Base-by-base conservation (phyloP, 2,329 filamentous ascomycete genomes). In the Nigrograna mackinnonii region DNA sequence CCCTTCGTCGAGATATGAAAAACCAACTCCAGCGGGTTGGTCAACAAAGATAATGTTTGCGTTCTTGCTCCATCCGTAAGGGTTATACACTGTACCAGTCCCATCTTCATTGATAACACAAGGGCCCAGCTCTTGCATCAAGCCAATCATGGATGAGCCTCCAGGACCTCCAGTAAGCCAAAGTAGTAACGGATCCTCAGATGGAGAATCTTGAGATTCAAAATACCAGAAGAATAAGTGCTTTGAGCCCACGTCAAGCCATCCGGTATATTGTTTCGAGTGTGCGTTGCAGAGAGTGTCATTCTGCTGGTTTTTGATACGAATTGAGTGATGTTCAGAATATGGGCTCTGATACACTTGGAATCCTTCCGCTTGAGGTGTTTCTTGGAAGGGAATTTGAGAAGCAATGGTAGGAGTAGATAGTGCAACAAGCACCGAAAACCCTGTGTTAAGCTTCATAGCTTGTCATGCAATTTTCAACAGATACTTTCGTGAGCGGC, bases 221-320 rank as follows among this genome's bases (percentile, higher is more conserved):
- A 73, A 73, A 55, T 71, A 74, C 70, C 70, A 73, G 55, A 72
- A 74, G 56, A 73, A 74, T 39, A 76, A 61, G 46, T 76, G 73
- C 37, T 73, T 71, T 17, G 52, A 40, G 16, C 67, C 67, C 11
- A 67, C 57, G 32, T 67, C 64, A 13, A 69, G 54, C 62, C 64
- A 69, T 33, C 66, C 64, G 5, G 62, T 67, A 37, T 66, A 63
- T 36, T 67, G 61, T 36, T 56, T 59, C 3, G 63, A 66, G 35
- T 52, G 64, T 6, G 65, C 62, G 46, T 67, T 50, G 41, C 65
- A 68, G 20, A 68, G 52, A 0, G 53, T 56, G 17, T 57, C 52
- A 34, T 64, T 60, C 37, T 67, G 59, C 39, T 66, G 59, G 31
- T 64, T 47, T 41, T 60, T 62, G 39, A 66, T 66, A 19, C 64